Evolutionary conservation across 176 grass and related monocot species (phyloP).

Genomic region (Guadua angustifolia): DNA sequence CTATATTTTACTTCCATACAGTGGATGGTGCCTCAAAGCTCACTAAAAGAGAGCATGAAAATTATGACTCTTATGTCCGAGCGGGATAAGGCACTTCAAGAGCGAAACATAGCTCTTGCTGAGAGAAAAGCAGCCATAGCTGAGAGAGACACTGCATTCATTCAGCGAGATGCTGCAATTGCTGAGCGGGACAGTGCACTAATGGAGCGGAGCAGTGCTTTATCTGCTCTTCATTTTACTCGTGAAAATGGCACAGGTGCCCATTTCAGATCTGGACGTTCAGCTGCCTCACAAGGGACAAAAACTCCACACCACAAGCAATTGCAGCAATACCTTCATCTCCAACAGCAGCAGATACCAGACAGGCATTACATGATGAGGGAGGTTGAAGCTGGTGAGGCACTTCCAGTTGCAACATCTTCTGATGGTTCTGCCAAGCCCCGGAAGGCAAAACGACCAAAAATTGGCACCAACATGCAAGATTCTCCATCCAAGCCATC

Average conservation of each 20-base stretch:
- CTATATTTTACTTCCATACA: not conserved
- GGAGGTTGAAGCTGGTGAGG: not conserved
- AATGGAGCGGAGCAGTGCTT: not conserved
- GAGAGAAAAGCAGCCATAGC: not conserved
- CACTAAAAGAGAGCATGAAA: slow-evolving; percentile 1
- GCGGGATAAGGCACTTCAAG: not conserved
- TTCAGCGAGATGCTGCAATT: not conserved
- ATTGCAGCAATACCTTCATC: not conserved
- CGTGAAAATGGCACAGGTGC: not conserved
- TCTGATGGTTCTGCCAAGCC: not conserved
- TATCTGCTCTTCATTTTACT: not conserved
- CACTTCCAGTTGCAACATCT: not conserved
- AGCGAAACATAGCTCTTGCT: not conserved
- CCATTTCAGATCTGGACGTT: not conserved
- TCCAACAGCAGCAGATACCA: not conserved
- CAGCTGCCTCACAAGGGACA: not conserved
- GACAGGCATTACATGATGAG: not conserved
- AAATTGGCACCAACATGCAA: not conserved
- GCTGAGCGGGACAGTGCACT: not conserved
- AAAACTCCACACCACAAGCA: not conserved
- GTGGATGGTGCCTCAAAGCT: not conserved
- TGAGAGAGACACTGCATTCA: not conserved
- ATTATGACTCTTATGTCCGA: not conserved
- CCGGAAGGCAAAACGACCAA: not conserved
- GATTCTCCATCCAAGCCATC: not conserved